A percentile compares a stretch with the other conserved stretches of the same genome.
Conservation (phyloP, 2,329 filamentous ascomycete species). For the Xylaria sp. region DNA sequence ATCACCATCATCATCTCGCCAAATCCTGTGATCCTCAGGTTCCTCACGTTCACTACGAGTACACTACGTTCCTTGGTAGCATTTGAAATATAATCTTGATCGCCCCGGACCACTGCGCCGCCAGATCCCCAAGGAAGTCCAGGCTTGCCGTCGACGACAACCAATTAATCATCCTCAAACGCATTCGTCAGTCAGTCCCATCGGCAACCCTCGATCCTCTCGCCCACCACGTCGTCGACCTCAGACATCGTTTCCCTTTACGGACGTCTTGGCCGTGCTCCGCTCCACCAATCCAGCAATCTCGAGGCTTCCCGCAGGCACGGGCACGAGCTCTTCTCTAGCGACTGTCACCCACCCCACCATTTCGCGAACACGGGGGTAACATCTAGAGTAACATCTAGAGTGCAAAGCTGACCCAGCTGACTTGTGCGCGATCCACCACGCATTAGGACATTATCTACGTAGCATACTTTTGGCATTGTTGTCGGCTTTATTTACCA, state of each 20-base stretch:
- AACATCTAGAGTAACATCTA: conserved; percentile 34
- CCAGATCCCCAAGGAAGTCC: background rate
- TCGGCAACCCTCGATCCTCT: conserved; percentile 22
- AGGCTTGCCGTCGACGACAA: background rate
- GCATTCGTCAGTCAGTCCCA: conserved; percentile 40
- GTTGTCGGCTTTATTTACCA: conserved; percentile 41
- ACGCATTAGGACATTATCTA: conserved; percentile 22
- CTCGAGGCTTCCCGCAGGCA: conserved; percentile 47
- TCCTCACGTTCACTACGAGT: too few relatives aligned
- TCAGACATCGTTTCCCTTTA: conserved; percentile 39
- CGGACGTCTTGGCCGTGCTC: conserved; percentile 31
- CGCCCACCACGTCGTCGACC: conserved; percentile 32
- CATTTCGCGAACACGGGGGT: conserved; percentile 36
- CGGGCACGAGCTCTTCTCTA: conserved; percentile 43
- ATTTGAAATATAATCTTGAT: conserved; percentile 31
- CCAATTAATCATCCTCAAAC: conserved; percentile 16
- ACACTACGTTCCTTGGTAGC: conserved; percentile 14
- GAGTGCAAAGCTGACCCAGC: conserved; percentile 36
- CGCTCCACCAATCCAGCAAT: conserved; percentile 41
- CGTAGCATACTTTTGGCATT: conserved; percentile 36
- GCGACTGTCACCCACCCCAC: conserved; percentile 29
- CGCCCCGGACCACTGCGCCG: conserved; percentile 38
- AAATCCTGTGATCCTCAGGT: conserved; percentile 39
- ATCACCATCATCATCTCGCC: conserved; percentile 44
- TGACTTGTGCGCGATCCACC: conserved; percentile 38